Evolutionary conservation across 140 eudicot genomes (phyloP), one percentile per base, ranked within the genome.

Genomic region (Cichorium intybus): DNA sequence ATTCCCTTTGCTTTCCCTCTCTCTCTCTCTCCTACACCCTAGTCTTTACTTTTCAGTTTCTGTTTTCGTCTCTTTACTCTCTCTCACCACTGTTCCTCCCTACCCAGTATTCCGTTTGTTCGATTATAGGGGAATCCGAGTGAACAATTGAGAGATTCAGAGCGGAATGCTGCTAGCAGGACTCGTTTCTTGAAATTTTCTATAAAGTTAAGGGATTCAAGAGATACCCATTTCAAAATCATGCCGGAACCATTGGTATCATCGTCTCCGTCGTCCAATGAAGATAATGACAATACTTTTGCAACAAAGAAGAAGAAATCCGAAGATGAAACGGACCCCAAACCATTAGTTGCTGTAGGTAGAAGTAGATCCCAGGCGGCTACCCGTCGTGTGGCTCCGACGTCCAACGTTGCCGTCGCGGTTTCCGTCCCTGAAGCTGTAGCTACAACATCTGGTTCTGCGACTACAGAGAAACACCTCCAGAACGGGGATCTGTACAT

Each of bases 401-500:
- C 96, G 0, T 55, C 64, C 17, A 29, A 74, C 12, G 28, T 57
- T 17, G 17, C 87, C 2, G 56, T 68, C 3, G 20, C 76, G 0
- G 29, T 67, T 45, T 11, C 82, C 7, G 18, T 20, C 2, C 11
- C 50, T 31, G 66, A 67, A 24, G 12, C 67, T 24, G 60, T 56
- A 15, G 41, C 77, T 7, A 33, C 81, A 0, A 43, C 75, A 0
- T 52, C 89, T 1, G 34, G 52, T 10, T 64, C 53, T 4, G 60
- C 62, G 2, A 10, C 56, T 1, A 35, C 67, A 0, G 96, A 92
- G 60, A 92, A 84, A 27, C 84, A 65, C 34, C 70, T 92, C 0
- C 84, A 85, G 4, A 92, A 92, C 74, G 99, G 99, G 20, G 99
- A 92, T 85, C 96, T 92, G 54, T 92, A 88, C 65, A 85, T 81